These are phyloP conservation scores for Wakefieldia striispora DNA, from an alignment of 768 basidiomycete genomes.

Conservation along the genomic window DNA sequence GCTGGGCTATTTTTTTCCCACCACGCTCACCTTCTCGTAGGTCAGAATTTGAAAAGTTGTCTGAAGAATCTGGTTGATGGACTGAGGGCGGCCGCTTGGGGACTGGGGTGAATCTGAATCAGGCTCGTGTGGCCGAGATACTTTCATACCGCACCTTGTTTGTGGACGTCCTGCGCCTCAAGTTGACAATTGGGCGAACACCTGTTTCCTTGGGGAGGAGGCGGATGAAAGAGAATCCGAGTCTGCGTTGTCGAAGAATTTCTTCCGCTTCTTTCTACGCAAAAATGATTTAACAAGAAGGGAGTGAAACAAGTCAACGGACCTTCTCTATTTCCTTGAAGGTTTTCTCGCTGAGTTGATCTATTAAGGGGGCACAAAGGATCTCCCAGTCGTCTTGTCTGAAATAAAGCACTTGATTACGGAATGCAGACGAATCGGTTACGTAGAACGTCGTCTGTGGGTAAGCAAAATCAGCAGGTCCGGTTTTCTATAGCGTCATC, in stretches of 20 bases:
- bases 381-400: slow-evolving; percentile 92
- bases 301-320: background rate
- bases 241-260: slow-evolving; percentile 64
- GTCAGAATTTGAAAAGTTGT: slow-evolving; percentile 84
- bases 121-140: background rate
- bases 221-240: slow-evolving; percentile 85
- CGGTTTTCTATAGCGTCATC: background rate
- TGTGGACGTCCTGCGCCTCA: slow-evolving; percentile 51
- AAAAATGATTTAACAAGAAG: background rate
- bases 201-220: slow-evolving; percentile 94
- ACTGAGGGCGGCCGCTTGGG: slow-evolving; percentile 39
- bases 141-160: slow-evolving; percentile 26
- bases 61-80: slow-evolving; percentile 87
- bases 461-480: background rate
- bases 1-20: background rate
- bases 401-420: slow-evolving; percentile 85
- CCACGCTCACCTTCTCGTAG: slow-evolving; percentile 69
- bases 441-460: slow-evolving; percentile 87
- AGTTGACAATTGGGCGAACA: slow-evolving; percentile 91
- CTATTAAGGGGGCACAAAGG: slow-evolving; percentile 78
- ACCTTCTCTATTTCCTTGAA: slow-evolving; percentile 74
- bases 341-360: slow-evolving; percentile 64
- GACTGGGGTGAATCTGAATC: slow-evolving; percentile 25
- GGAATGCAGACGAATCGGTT: slow-evolving; percentile 85
- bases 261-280: slow-evolving; percentile 61